phyloP scores from a whole-genome alignment of 352 stramenopile genomes.

The Globisporangium emineosum region DNA sequence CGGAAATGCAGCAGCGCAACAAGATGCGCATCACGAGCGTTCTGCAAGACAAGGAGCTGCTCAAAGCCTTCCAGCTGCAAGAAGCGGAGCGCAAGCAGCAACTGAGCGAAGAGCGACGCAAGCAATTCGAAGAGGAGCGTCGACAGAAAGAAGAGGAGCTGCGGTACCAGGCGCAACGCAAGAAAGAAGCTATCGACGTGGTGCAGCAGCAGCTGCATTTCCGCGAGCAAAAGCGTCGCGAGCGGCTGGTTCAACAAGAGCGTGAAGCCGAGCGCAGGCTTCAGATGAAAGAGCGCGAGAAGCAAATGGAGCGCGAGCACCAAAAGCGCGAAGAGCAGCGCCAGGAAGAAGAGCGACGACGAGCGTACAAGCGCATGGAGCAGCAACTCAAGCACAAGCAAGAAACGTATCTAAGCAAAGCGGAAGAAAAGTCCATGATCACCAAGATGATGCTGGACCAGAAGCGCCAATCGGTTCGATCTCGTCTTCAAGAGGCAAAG shows the following conservation, averaged over 20 bases:
- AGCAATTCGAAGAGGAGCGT: slow-evolving; percentile 43
- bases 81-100: slow-evolving; percentile 60
- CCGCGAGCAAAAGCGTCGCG: slow-evolving; percentile 50
- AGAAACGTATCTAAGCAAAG: slow-evolving; percentile 34
- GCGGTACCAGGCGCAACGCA: slow-evolving; percentile 37
- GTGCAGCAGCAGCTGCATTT: slow-evolving; percentile 59
- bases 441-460: slow-evolving; percentile 51
- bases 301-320: slow-evolving; percentile 40
- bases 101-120: slow-evolving; percentile 53
- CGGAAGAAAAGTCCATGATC: slow-evolving; percentile 48
- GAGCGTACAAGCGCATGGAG: slow-evolving; percentile 64
- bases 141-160: slow-evolving; percentile 46
- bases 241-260: slow-evolving; percentile 49
- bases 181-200: slow-evolving; percentile 60
- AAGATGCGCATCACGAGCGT: slow-evolving; percentile 62
- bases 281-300: slow-evolving; percentile 43
- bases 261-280: slow-evolving; percentile 37
- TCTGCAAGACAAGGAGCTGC: slow-evolving; percentile 53
- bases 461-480: slow-evolving; percentile 45
- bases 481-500: slow-evolving; percentile 63
- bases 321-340: slow-evolving; percentile 50
- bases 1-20: slow-evolving; percentile 65
- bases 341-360: slow-evolving; percentile 46
- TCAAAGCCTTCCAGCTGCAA: slow-evolving; percentile 41
- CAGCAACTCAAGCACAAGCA: slow-evolving; percentile 47